phyloP scores from a whole-genome alignment of 352 stramenopile genomes.

The Globisporangium viniferum region DNA sequence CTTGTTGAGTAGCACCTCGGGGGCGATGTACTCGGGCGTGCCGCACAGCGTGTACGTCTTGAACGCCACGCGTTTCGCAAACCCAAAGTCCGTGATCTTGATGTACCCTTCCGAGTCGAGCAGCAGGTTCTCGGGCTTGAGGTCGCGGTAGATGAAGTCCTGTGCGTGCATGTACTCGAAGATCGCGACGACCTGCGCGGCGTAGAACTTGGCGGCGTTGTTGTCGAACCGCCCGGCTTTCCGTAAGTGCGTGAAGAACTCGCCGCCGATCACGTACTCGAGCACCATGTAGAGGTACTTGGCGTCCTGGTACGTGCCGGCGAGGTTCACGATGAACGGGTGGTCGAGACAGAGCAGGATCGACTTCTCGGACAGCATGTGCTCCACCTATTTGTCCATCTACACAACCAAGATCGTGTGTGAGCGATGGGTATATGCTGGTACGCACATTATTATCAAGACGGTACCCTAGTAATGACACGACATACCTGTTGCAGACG shows the following conservation, averaged over 20 bases:
- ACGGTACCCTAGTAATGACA: neutral
- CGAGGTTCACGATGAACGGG: constrained; percentile 96
- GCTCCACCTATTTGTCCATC: constrained; percentile 77
- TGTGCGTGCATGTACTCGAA: constrained; percentile 97
- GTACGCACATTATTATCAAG: too few species aligned
- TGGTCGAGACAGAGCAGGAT: constrained; percentile 92
- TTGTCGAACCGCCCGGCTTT: constrained; percentile 94
- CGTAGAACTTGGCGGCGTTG: constrained; percentile 91
- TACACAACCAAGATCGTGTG: too few species aligned
- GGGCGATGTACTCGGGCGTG: constrained; percentile 92
- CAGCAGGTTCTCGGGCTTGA: constrained; percentile 95
- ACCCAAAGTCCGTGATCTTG: constrained; percentile 95
- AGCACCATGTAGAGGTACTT: constrained; percentile 98
- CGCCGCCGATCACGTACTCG: constrained; percentile 96
- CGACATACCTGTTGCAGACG: constrained; percentile 87
- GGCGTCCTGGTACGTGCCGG: constrained; percentile 92
- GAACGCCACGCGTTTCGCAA: constrained; percentile 93
- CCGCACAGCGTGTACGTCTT: constrained; percentile 95
- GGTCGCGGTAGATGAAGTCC: constrained; percentile 97
- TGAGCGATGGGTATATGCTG: too few species aligned
- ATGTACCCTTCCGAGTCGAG: constrained; percentile 95
- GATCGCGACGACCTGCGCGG: constrained; percentile 92
- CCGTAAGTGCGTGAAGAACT: constrained; percentile 96
- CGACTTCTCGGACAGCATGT: constrained; percentile 96
- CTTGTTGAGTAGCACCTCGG: constrained; percentile 90